Base-by-base conservation (phyloP, 108 stramenopile genomes). In the Skeletonema marinoi region DNA sequence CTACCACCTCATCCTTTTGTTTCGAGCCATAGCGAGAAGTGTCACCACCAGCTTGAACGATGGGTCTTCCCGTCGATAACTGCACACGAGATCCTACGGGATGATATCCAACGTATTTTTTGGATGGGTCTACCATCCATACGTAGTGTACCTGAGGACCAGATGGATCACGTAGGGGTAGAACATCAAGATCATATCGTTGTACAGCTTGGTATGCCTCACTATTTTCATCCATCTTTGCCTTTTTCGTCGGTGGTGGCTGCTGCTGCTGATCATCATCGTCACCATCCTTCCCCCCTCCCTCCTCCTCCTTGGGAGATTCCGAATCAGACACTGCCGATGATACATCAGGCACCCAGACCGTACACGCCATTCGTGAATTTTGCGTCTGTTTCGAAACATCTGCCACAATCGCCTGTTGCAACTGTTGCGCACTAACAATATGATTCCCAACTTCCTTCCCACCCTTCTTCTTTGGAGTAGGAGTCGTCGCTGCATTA, bases 181-280 rank as follows among this genome's bases (percentile, higher is more conserved):
- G 65, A 6, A 95, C 91, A 74, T 92, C 92, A 58, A 95, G 78
- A 71, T 95, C 94, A 68, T 91, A 95, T 62, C 82, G 64, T 76
- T 93, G 92, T 25, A 89, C 72, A 1, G 86, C 84, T 61, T 70
- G 70, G 68, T 87, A 92, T 6, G 35, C 19, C 16, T 69, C 67
- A 10, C 77, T 62, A 10, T 50, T 61, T 32, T 14, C 41, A 3
- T 71, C 50, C 62, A 9, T 64, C 35, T 66, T 72, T 4, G 30
- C 32, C 12, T 58, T 78, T 12, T 70, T 78, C 64, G 67, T 59
- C 4, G 69, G 36, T 36, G 62, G 21, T 39, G 42, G 7, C n/a
- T 42, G 21, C 32, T 44, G 21, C 3, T n/a, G 19, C 30, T 41
- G 59, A n/a, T 66, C 4, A 14, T 58, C 61, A 13, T 35, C 68